Conservation (phyloP, 2,329 filamentous ascomycete species). For the Colletotrichum sojae region DNA sequence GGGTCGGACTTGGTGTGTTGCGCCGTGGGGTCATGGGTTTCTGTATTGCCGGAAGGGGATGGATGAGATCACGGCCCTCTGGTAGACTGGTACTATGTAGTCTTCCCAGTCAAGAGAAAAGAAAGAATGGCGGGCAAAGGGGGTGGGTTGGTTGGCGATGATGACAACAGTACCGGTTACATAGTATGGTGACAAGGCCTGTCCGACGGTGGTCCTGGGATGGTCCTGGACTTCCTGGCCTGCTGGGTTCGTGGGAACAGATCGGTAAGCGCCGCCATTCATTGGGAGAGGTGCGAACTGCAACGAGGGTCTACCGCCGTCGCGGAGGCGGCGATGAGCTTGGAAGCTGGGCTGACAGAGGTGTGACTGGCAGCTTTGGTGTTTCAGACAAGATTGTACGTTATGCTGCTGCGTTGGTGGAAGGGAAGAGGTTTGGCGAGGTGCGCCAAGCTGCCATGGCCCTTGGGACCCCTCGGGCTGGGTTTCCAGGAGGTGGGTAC, state of each 20-base stretch:
- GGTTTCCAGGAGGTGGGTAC: conserved; percentile 2
- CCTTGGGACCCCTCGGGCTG: not conserved
- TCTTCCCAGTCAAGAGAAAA: not conserved
- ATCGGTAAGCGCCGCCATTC: conserved; percentile 28
- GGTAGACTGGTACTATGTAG: too few species aligned
- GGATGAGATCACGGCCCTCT: conserved; percentile 21
- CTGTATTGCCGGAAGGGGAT: conserved; percentile 5
- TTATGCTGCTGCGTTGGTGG: conserved; percentile 33
- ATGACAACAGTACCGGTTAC: not conserved
- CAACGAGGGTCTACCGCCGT: conserved; percentile 21
- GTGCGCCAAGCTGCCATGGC: conserved; percentile 13
- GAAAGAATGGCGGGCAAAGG: not conserved
- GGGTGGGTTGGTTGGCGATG: not conserved
- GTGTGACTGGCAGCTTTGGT: conserved; percentile 34
- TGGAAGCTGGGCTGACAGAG: conserved; percentile 21
- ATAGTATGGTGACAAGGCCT: not conserved
- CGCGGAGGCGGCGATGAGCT: conserved; percentile 19
- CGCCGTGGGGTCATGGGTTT: conserved; percentile 11
- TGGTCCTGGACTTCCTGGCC: too few species aligned
- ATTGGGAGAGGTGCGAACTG: conserved; percentile 20
- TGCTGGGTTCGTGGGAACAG: not conserved
- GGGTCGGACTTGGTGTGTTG: conserved; percentile 16
- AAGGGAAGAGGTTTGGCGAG: conserved; percentile 4
- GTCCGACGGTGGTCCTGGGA: conserved; percentile 8
- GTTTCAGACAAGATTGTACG: conserved; percentile 41